A percentile compares a stretch with the other conserved stretches of the same genome.
Conservation (phyloP, 164 flowering plant genomes). For the Sextonia rubra region DNA sequence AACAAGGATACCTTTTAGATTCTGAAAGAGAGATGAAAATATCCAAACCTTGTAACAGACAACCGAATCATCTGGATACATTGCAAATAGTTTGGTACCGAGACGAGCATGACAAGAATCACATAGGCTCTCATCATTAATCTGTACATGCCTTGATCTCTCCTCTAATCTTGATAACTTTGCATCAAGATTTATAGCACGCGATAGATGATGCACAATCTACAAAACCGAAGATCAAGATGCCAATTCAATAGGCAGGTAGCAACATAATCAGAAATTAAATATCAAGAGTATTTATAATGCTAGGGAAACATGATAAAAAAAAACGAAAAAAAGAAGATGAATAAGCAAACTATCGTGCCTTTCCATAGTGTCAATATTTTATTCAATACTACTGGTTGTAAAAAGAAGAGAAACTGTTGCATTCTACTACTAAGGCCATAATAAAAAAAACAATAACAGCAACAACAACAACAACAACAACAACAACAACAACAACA, state of each 20-base stretch:
- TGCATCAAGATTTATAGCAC: conserved; percentile 70
- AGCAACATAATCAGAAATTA: background rate
- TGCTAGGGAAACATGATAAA: background rate
- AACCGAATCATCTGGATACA: conserved; percentile 93
- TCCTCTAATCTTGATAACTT: conserved; percentile 84
- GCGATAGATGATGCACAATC: conserved; percentile 79
- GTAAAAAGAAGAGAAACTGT: background rate
- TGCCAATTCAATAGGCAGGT: background rate
- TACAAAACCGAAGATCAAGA: conserved; percentile 23
- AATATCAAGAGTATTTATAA: background rate
- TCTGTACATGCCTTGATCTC: conserved; percentile 83
- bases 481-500: background rate
- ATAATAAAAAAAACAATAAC: background rate
- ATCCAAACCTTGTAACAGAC: conserved; percentile 93
- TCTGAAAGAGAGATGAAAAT: background rate
- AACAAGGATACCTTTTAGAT: background rate
- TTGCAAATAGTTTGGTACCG: conserved; percentile 96
- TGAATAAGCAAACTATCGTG: background rate
- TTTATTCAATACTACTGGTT: background rate
- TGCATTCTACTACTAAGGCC: background rate
- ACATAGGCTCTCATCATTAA: conserved; percentile 91
- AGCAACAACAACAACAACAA: background rate
- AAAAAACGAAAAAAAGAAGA: background rate
- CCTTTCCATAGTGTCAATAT: background rate
- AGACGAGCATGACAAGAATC: conserved; percentile 97